Conservation (phyloP, 2,329 filamentous ascomycete genomes). For the Fusarium caatingaense region DNA sequence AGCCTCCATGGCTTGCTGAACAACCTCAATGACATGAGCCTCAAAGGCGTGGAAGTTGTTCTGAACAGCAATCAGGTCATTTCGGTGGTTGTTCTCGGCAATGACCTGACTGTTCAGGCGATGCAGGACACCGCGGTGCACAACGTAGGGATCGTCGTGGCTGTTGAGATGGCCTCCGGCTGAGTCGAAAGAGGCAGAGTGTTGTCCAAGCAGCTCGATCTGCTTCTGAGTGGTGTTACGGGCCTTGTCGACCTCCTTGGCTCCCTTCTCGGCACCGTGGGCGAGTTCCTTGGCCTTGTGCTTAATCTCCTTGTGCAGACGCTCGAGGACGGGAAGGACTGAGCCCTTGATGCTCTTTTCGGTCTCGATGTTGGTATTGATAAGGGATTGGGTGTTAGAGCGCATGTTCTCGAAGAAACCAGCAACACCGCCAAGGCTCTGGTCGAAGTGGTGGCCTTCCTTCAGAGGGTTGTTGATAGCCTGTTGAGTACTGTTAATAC, state of each 20-base stretch:
- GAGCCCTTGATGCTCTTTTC: conserved; percentile 89
- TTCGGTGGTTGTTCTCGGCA: conserved; percentile 95
- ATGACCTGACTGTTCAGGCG: conserved; percentile 89
- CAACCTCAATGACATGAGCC: conserved; percentile 81
- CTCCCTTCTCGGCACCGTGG: conserved; percentile 81
- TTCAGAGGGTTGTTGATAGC: conserved; percentile 86
- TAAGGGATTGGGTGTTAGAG: conserved; percentile 88
- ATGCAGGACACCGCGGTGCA: conserved; percentile 84
- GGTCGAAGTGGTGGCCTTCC: conserved; percentile 93
- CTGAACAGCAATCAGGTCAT: conserved; percentile 92
- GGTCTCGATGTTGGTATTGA: conserved; percentile 90
- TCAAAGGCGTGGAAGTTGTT: conserved; percentile 90
- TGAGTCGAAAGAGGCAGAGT: conserved; percentile 83
- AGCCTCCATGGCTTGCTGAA: conserved; percentile 84
- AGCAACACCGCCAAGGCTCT: conserved; percentile 85
- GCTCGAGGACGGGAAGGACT: conserved; percentile 88
- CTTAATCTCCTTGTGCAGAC: conserved; percentile 96
- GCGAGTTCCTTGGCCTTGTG: conserved; percentile 91
- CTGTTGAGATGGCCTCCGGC: conserved; percentile 77
- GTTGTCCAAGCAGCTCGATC: conserved; percentile 90
- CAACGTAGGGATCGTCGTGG: conserved; percentile 85
- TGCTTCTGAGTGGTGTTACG: conserved; percentile 91
- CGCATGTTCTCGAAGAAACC: conserved; percentile 95
- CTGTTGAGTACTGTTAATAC: conserved; percentile 55
- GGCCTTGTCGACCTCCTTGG: conserved; percentile 92